phyloP scores from a whole-genome alignment of 108 stramenopile species.

The Discostella stelligeroides region DNA sequence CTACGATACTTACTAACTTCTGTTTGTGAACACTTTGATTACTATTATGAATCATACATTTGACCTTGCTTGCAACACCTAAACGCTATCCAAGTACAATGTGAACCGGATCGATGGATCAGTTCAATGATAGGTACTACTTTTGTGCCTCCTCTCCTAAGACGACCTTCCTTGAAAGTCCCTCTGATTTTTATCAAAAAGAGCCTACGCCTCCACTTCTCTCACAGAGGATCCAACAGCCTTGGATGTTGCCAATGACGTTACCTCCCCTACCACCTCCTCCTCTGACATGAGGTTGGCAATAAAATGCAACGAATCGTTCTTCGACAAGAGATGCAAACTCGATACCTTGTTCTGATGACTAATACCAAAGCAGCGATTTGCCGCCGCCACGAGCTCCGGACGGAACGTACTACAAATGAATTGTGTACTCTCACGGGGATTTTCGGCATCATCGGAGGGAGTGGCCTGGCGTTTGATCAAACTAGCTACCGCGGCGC shows the following conservation, averaged over 20 bases:
- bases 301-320: slow-evolving; percentile 87
- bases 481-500: slow-evolving; percentile 94
- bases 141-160: too few species aligned
- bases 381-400: slow-evolving; percentile 92
- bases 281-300: slow-evolving; percentile 91
- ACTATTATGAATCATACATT: too few species aligned
- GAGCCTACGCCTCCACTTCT: slow-evolving; percentile 6
- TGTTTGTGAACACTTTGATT: too few species aligned
- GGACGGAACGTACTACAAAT: slow-evolving; percentile 99
- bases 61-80: too few species aligned
- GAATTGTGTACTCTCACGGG: slow-evolving; percentile 88
- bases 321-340: slow-evolving; percentile 78
- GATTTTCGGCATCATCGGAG: slow-evolving; percentile 74
- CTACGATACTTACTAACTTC: too few species aligned
- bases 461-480: slow-evolving; percentile 92
- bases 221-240: slow-evolving; percentile 28
- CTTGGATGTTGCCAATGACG: slow-evolving; percentile 56
- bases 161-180: too few species aligned
- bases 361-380: slow-evolving; percentile 86
- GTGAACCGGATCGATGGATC: too few species aligned
- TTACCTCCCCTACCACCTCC: slow-evolving; percentile 73
- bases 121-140: too few species aligned
- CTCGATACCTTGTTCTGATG: slow-evolving; percentile 90
- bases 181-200: too few species aligned
- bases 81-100: too few species aligned